Percentiles rank a stretch among this genome's conserved stretches.
These are phyloP conservation scores for Proteromonas lacertae DNA, from an alignment of 352 stramenopile species.

Conservation along the genomic window DNA sequence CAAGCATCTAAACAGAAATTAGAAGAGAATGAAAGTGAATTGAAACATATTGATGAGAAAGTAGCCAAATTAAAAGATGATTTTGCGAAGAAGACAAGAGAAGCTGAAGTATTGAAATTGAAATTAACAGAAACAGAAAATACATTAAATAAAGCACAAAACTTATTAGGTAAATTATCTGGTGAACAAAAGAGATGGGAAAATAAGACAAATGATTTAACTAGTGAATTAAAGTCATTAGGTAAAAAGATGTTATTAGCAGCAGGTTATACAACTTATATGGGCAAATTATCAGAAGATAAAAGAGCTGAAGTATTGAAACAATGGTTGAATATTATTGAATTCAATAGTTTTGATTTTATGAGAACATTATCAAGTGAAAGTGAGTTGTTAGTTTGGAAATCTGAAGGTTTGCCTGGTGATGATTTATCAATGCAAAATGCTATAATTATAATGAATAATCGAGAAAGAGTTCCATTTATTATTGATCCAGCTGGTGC, in stretches of 20 bases:
- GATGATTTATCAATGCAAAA: conserved; percentile 65
- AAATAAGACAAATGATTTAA: conserved; percentile 39
- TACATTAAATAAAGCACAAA: conserved; percentile 53
- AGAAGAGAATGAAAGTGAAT: conserved; percentile 41
- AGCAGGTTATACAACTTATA: conserved; percentile 55
- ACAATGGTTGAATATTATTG: conserved; percentile 22
- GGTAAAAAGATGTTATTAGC: conserved; percentile 50
- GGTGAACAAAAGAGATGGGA: conserved; percentile 60
- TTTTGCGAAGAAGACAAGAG: conserved; percentile 51
- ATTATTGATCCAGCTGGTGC: conserved; percentile 65
- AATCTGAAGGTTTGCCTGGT: conserved; percentile 40
- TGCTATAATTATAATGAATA: conserved; percentile 40
- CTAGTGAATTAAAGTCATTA: conserved; percentile 27
- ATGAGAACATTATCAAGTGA: conserved; percentile 48
- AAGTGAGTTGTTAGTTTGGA: conserved; percentile 61
- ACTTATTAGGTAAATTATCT: conserved; percentile 39
- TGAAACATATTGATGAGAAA: conserved; percentile 41
- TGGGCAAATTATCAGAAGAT: conserved; percentile 54
- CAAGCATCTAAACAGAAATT: conserved; percentile 43
- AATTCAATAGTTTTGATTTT: conserved; percentile 19
- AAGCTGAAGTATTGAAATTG: conserved; percentile 47
- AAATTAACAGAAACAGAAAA: conserved; percentile 41
- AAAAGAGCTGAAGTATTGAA: conserved; percentile 26
- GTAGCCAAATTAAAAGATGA: conserved; percentile 47
- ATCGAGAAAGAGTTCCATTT: conserved; percentile 39